Evolutionary conservation across 2,329 filamentous ascomycete species (phyloP), one percentile per base, ranked within the genome.

Genomic region (Macrophomina phaseolina): DNA sequence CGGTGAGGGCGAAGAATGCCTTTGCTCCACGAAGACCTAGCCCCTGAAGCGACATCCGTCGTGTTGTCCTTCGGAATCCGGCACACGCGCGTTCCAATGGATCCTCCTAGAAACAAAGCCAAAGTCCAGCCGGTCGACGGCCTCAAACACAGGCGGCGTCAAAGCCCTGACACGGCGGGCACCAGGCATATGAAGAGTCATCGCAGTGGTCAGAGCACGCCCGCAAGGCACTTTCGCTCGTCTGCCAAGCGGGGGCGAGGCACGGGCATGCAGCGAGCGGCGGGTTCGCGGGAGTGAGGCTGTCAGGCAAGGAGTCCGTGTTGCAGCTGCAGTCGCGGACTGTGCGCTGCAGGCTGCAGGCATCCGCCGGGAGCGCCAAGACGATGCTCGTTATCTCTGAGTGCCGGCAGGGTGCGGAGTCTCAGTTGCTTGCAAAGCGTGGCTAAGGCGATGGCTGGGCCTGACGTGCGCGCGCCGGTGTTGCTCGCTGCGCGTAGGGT

Each of bases 1-100:
- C 58, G 58, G 42, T 62, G 58, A 62, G 42, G 45, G 30, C 58
- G 45, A 34, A 4, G 38, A 30, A 46, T 61, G 56, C 56, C 56
- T 61, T 18, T 48, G 56, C 56, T 48, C n/a, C n/a, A 34, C 30
- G 58, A 49, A 36, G 18, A 45, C 28, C 9, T 16, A 62, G 58
- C 58, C 58, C 58, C 58, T 62, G 58, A 62, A 38, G 5, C n/a
- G 32, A 9, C 58, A n/a, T 6, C n/a, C 1, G 30, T 34, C 12
- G 16, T 28, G 42, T 30, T 49, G 58, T 14, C 46, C n/a, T 16
- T 49, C 58, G 58, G 58, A 23, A 49, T 11, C 49, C 58, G 58
- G 58, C 58, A 38, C 5, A n/a, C n/a, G 45, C 23, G 45, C 42
- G 46, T 16, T 7, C 12, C 30, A 38, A 23, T 36, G 30, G 12